A percentile compares a stretch with the other conserved stretches of the same genome.
These are phyloP conservation scores for Pleurotus djamor DNA, from an alignment of 768 basidiomycete genomes.

Conservation along the genomic window DNA sequence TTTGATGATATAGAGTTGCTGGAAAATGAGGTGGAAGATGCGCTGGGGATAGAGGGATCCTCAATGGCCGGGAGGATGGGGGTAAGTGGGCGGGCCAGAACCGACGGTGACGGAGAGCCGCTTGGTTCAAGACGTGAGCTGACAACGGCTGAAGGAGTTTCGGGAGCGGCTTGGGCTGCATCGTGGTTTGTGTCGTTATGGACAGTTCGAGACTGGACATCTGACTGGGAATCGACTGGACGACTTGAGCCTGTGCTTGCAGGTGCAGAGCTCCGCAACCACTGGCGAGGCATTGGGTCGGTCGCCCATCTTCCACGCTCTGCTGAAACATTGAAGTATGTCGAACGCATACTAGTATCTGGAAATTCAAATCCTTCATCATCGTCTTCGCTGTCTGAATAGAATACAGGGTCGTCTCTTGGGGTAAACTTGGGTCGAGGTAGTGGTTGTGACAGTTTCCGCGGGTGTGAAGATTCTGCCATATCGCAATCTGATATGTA, in stretches of 20 bases:
- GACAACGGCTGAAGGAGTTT: neutral
- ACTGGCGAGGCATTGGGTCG: constrained; percentile 37
- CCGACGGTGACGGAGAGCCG: neutral
- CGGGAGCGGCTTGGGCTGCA: neutral
- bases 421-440: constrained; percentile 17
- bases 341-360: constrained; percentile 34
- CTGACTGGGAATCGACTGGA: neutral
- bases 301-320: constrained; percentile 60
- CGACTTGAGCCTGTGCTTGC: constrained; percentile 23
- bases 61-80: neutral
- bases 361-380: constrained; percentile 23
- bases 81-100: neutral
- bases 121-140: neutral
- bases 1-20: constrained; percentile 21
- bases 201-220: neutral
- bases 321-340: constrained; percentile 53
- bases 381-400: constrained; percentile 33
- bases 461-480: constrained; percentile 29
- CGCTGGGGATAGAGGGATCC: constrained; percentile 34
- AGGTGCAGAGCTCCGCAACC: constrained; percentile 30
- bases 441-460: constrained; percentile 17
- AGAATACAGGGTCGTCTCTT: constrained; percentile 20
- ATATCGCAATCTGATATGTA: constrained; percentile 30
- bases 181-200: neutral
- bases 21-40: constrained; percentile 14